A percentile compares a stretch with the other conserved stretches of the same genome.
Evolutionary conservation across 768 basidiomycete genomes (phyloP).

Genomic region (Tephrocybe rancida): DNA sequence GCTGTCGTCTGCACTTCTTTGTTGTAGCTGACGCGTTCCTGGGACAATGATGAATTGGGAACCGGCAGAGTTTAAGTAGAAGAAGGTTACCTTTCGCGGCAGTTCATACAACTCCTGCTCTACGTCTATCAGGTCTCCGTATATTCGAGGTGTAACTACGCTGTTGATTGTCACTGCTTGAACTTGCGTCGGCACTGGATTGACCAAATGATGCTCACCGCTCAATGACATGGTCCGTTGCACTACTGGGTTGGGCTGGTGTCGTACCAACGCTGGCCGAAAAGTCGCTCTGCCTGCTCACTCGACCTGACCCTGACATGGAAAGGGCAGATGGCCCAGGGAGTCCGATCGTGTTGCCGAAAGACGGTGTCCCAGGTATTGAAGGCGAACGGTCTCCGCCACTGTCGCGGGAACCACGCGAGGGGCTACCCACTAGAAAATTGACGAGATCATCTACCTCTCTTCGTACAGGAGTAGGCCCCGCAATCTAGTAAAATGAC

Average conservation of each 20-base stretch:
- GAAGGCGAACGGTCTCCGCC: conserved; percentile 72
- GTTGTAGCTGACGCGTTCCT: conserved; percentile 83
- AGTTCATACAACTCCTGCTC: conserved; percentile 91
- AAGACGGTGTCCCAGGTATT: conserved; percentile 68
- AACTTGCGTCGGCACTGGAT: not conserved
- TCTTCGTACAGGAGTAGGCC: conserved; percentile 40
- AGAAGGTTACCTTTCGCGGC: conserved; percentile 69
- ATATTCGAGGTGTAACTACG: conserved; percentile 61
- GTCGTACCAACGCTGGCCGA: conserved; percentile 49
- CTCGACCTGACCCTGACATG: conserved; percentile 57
- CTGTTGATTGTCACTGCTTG: conserved; percentile 31
- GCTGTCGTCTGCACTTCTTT: conserved; percentile 83
- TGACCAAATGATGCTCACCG: conserved; percentile 44
- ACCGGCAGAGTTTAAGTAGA: not conserved
- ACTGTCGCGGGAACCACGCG: conserved; percentile 51
- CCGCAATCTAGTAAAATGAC: conserved; percentile 29
- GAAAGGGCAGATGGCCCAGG: conserved; percentile 35
- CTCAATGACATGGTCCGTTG: conserved; percentile 72
- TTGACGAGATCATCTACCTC: conserved; percentile 78
- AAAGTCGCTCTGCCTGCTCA: conserved; percentile 72
- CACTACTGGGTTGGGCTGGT: conserved; percentile 49
- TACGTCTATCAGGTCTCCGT: conserved; percentile 84
- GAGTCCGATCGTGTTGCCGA: conserved; percentile 38
- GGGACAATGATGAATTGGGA: conserved; percentile 4
- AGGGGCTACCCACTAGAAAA: conserved; percentile 52